Evolutionary conservation across 2,329 filamentous ascomycete species (phyloP).

Genomic region (Fonsecaea monophora): DNA sequence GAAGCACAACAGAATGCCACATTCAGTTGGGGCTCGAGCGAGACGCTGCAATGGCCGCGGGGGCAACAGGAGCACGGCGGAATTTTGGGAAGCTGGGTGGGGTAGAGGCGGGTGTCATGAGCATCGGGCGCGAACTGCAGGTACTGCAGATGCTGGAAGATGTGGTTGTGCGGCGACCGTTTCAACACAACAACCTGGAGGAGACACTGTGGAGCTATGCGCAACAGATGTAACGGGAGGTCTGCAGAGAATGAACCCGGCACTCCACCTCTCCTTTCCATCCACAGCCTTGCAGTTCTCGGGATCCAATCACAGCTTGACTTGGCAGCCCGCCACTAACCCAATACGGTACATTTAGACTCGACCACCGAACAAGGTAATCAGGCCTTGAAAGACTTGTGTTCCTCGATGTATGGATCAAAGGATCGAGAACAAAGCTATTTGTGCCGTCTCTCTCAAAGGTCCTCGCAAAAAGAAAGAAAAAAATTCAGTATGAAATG

Average conservation of each 20-base stretch:
- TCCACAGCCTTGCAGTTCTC: slow-evolving; percentile 1
- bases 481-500: neutral
- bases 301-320: neutral
- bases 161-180: neutral
- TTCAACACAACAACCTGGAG: neutral
- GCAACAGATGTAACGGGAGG: neutral
- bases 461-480: neutral
- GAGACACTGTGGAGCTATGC: neutral
- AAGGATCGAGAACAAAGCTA: neutral
- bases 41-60: neutral
- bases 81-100: no score
- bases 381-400: neutral
- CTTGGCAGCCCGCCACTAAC: neutral
- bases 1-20: neutral
- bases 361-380: neutral
- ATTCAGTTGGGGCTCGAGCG: neutral
- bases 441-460: neutral
- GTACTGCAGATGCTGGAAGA: neutral
- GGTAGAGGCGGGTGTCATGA: neutral
- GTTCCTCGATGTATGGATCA: neutral
- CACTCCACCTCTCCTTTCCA: slow-evolving; percentile 8
- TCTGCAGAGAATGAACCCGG: neutral
- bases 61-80: neutral
- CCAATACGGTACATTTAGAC: neutral
- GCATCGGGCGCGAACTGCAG: neutral